These are phyloP conservation scores for Talaromyces trachyspermus DNA, from an alignment of 495 filamentous ascomycete species.

Conservation along the genomic window DNA sequence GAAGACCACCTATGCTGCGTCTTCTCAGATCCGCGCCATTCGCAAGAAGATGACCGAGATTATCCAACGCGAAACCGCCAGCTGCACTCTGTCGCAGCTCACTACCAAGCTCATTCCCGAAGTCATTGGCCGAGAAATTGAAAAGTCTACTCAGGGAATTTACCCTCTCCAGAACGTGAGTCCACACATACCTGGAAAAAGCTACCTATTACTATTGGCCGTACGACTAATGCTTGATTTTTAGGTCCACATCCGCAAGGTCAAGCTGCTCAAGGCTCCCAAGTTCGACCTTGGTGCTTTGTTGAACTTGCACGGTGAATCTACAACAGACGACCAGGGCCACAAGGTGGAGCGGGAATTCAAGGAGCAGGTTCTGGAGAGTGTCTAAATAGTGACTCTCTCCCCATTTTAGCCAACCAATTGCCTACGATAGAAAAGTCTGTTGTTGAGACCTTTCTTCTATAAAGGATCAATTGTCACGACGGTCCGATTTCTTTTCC, in stretches of 20 bases:
- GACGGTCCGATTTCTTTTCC: background rate
- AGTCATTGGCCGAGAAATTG: conserved; percentile 98
- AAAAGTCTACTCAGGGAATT: conserved; percentile 98
- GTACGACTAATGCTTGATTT: background rate
- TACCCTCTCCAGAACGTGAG: conserved; percentile 97
- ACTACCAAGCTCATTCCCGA: conserved; percentile 97
- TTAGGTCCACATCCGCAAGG: conserved; percentile 98
- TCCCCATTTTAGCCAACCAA: no score
- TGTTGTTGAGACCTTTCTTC: background rate
- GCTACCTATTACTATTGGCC: background rate
- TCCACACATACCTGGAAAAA: conserved; percentile 12
- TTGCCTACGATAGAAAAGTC: no score
- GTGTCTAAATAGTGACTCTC: conserved; percentile 60
- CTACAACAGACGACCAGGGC: conserved; percentile 88
- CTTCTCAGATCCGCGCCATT: conserved; percentile 93
- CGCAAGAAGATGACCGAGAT: conserved; percentile 99
- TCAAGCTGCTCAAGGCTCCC: conserved; percentile 94
- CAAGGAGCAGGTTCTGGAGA: conserved; percentile 92
- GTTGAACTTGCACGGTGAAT: conserved; percentile 93
- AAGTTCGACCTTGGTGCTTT: conserved; percentile 98
- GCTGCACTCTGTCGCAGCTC: conserved; percentile 88
- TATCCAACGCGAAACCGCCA: conserved; percentile 89
- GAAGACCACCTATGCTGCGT: conserved; percentile 97
- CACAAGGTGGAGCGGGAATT: conserved; percentile 99
- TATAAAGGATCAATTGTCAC: background rate